phyloP scores from a whole-genome alignment of 495 filamentous ascomycete species.

The Tuber aestivum region DNA sequence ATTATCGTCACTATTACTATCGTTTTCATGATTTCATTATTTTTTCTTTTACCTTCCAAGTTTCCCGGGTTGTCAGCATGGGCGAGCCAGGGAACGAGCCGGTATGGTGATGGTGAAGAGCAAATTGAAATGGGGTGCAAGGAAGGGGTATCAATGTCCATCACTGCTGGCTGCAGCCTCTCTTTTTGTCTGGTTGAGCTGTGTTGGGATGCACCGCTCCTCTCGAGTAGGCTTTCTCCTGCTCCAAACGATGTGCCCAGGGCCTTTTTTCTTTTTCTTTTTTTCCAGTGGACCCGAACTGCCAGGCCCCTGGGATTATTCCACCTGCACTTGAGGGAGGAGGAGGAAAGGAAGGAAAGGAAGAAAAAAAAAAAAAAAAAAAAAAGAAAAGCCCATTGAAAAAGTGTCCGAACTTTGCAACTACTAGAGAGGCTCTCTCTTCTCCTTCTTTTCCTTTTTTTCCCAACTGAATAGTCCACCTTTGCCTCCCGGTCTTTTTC shows the following conservation, averaged over 20 bases:
- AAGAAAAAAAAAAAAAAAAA: background rate
- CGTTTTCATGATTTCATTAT: conserved; percentile 10
- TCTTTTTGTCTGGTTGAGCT: conserved; percentile 36
- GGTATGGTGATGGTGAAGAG: conserved; percentile 29
- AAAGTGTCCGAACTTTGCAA: conserved; percentile 21
- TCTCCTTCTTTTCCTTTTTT: conserved; percentile 27
- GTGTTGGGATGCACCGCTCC: conserved; percentile 37
- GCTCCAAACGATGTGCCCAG: conserved; percentile 17
- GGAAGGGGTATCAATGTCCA: conserved; percentile 34
- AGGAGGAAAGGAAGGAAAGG: too few relatives aligned
- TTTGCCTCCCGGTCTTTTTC: conserved; percentile 39
- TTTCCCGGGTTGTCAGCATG: background rate
- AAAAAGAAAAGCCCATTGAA: conserved; percentile 29
- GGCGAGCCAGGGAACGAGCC: conserved; percentile 2
- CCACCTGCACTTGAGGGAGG: background rate
- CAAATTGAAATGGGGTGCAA: conserved; percentile 28
- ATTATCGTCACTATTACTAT: conserved; percentile 21
- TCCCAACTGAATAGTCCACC: conserved; percentile 36
- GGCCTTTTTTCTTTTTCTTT: conserved; percentile 29
- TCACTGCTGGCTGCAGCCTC: conserved; percentile 5
- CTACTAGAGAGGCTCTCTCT: conserved; percentile 39
- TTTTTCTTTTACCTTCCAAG: conserved; percentile 14
- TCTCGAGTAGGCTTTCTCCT: conserved; percentile 11
- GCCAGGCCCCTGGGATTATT: conserved; percentile 1
- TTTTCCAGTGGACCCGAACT: conserved; percentile 1